Conservation (phyloP, 768 basidiomycete species). For the Pseudohyphozyma bogoriensis region DNA sequence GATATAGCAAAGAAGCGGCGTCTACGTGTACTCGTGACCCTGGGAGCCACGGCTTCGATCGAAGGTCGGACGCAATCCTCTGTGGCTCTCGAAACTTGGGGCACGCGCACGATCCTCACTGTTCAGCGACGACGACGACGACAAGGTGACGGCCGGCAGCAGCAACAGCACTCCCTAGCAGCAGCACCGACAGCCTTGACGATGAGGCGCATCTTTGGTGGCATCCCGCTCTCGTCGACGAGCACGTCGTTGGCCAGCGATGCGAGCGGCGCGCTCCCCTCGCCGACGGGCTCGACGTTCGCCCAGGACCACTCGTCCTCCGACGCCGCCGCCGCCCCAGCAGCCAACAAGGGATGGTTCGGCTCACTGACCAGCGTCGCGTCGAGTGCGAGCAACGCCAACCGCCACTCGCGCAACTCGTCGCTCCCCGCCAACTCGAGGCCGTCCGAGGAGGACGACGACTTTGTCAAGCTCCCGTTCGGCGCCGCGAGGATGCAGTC, state of each 20-base stretch:
- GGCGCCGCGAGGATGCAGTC: background rate
- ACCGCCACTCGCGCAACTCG: too few species aligned
- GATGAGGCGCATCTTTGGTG: background rate
- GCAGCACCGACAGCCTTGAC: too few species aligned
- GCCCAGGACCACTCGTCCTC: background rate
- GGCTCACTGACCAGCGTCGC: background rate
- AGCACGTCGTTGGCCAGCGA: background rate
- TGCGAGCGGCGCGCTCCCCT: background rate
- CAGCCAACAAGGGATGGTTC: background rate
- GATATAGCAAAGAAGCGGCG: too few species aligned
- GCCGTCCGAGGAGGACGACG: background rate
- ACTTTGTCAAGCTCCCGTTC: background rate
- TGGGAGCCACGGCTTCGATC: too few species aligned
- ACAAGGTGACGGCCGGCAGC: too few species aligned
- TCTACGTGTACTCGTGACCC: too few species aligned
- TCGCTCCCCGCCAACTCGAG: background rate
- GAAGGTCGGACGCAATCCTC: too few species aligned
- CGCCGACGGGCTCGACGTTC: background rate
- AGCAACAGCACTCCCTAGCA: too few species aligned
- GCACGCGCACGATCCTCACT: too few species aligned
- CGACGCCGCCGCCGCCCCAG: background rate
- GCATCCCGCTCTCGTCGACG: background rate
- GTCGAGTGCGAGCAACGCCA: background rate
- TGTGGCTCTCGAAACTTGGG: too few species aligned
- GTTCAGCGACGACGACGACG: too few species aligned